Evolutionary conservation across 1,139 yeast species (phyloP), one percentile per base, ranked within the genome.

Genomic region (Yamadazyma mexicana): DNA sequence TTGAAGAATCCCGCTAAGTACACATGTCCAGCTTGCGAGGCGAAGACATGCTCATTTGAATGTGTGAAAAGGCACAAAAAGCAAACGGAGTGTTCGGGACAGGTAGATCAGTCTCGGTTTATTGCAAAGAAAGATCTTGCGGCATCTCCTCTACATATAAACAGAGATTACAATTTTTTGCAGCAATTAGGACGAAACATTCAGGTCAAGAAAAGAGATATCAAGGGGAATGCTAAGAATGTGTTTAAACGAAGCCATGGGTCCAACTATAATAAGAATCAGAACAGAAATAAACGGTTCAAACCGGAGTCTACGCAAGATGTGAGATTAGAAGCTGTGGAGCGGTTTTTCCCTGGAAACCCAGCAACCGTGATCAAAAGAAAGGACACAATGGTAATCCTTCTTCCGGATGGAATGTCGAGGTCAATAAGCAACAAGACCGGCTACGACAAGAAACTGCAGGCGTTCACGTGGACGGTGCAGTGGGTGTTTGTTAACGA

Each of bases 151-250:
- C 43, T 53, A 9, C 62, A 80, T 34, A 77, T 89, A 9, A 88
- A 89, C 54, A 64, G 97, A 43, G 98, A 91, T 58, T 91, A 89
- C 58, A 85, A 87, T 55, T 87, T 87, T 54, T 62, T 91, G 29
- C 69, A 79, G 43, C 68, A 68, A 17, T 55, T 91, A 41, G 83
- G 83, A 38, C 64, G 97, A 37, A 58, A 67, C 6, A 64, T 84
- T 11, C 71, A 70, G 28, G 58, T 82, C 16, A 67, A 79, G 27
- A 73, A 78, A 60, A 56, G 65, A 2, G 87, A 81, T 50, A 62
- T 78, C 2, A 59, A 62, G 40, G 38, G 42, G 7, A 53, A 49
- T 29, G 75, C 76, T 20, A 58, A 55, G 38, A 64, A 62, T 43
- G 60, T 68, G 10, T 66, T 72, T 47, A 70, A 66, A 43, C 50